phyloP scores from a whole-genome alignment of 176 grass and related monocot species.

The Carex pumila region DNA sequence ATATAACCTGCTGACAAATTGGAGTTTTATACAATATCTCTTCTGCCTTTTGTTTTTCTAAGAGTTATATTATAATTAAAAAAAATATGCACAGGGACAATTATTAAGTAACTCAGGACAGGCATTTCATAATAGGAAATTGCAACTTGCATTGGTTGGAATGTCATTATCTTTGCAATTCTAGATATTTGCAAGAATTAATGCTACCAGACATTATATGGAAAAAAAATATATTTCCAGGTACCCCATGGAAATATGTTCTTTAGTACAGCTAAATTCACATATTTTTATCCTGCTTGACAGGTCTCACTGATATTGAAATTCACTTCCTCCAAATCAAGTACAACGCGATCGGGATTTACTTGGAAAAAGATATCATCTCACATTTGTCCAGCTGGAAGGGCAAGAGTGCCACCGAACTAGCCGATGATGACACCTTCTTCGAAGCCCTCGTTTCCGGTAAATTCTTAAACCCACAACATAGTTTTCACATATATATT shows the following conservation, averaged over 20 bases:
- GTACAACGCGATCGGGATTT: constrained; percentile 72
- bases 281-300: background rate
- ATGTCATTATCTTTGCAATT: background rate
- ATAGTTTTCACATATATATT: background rate
- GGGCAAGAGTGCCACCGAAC: constrained; percentile 32
- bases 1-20: background rate
- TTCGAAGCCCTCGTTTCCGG: constrained; percentile 48
- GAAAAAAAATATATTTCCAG: background rate
- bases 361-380: constrained; percentile 36
- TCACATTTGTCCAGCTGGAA: constrained; percentile 40
- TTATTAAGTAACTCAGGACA: background rate
- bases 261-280: background rate
- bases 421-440: constrained; percentile 47
- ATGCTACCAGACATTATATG: background rate
- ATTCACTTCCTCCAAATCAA: constrained; percentile 97
- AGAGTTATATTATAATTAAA: background rate
- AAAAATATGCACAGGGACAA: background rate
- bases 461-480: constrained; percentile 14
- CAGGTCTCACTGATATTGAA: constrained; percentile 88
- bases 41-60: too few relatives aligned
- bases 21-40: background rate
- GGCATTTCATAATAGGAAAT: background rate
- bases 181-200: background rate
- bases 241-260: background rate
- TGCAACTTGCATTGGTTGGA: background rate